Evolutionary conservation across 345 rosid genomes (phyloP), one percentile per base, ranked within the genome.

Genomic region (Ceriops decandra): DNA sequence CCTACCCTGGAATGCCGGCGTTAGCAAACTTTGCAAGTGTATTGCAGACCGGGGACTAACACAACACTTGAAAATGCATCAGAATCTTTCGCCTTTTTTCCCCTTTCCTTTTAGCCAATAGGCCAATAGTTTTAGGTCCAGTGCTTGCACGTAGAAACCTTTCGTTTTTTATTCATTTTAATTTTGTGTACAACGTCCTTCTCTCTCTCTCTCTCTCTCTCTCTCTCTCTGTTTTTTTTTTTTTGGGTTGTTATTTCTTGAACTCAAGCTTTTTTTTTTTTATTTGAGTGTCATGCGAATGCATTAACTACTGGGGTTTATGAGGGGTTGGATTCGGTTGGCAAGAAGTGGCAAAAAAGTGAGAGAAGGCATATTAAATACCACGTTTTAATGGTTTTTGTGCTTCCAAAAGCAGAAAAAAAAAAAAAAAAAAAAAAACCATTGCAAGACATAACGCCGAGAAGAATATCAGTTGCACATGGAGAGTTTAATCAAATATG

Each of bases 401-500:
- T 56, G 62, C 62, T 30, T 54, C 51, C 19, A 56, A 67, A 67
- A 36, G 32, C 17, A 51, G 7, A n/a, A 13, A 33, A 22, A 63
- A n/a, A 0, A 30, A 13, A 2, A 11, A 11, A 11, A 11, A 2
- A 10, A 2, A 3, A 42, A 33, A 38, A 10, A 38, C 46, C 11
- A 11, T 42, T 42, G 49, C 36, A 24, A 30, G 20, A 30, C 10
- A 36, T 1, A 33, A 57, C 46, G 47, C 54, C 24, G 38, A 32
- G 60, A 46, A 59, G 11, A 28, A 11, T 22, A 30, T 9, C 38
- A 64, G 36, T 3, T 42, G 52, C 69, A 51, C 38, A 59, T 17
- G 32, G 15, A 22, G 26, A 6, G 24, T 57, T 60, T 57, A 69
- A 56, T 69, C 28, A 73, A 73, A 73, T 62, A 70, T 4, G 2